Conservation (phyloP, 257 asterid species). For the Perilla frutescens region DNA sequence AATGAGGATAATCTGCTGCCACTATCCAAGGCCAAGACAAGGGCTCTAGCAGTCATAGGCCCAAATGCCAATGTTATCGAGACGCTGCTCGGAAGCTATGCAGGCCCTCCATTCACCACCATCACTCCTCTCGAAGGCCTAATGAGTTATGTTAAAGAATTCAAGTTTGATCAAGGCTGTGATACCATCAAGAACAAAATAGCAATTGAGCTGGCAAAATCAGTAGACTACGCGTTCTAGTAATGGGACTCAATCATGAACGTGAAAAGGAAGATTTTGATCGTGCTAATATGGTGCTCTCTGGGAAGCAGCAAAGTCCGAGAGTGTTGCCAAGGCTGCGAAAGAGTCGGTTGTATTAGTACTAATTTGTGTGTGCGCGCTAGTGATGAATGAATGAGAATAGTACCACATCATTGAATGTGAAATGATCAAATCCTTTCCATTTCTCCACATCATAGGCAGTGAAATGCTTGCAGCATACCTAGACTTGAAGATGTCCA, state of each 20-base stretch:
- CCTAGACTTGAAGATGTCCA: constrained; percentile 69
- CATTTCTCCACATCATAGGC: constrained; percentile 79
- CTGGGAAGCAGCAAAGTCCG: too few relatives aligned
- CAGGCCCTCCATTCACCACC: constrained; percentile 65
- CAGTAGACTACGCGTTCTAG: constrained; percentile 55
- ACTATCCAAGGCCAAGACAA: too few relatives aligned
- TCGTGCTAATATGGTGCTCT: too few relatives aligned
- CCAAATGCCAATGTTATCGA: constrained; percentile 55
- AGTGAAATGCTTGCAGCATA: constrained; percentile 78
- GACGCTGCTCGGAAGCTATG: constrained; percentile 60
- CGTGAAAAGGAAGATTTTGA: too few relatives aligned
- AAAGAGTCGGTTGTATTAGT: too few relatives aligned
- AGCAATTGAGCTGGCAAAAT: constrained; percentile 42
- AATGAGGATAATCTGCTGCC: too few relatives aligned
- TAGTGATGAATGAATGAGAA: neutral
- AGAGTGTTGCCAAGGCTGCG: constrained; percentile 37
- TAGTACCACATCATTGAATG: constrained; percentile 57
- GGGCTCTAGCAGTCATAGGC: too few relatives aligned
- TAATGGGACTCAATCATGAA: constrained; percentile 75
- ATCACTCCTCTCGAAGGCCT: constrained; percentile 64
- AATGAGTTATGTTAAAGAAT: constrained; percentile 41
- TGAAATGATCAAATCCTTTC: constrained; percentile 58
- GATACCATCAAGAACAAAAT: constrained; percentile 43
- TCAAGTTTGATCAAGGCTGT: constrained; percentile 56
- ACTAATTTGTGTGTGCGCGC: too few relatives aligned